Evolutionary conservation across 257 asterid genomes (phyloP).

Genomic region (Solanum ossicruentum): DNA sequence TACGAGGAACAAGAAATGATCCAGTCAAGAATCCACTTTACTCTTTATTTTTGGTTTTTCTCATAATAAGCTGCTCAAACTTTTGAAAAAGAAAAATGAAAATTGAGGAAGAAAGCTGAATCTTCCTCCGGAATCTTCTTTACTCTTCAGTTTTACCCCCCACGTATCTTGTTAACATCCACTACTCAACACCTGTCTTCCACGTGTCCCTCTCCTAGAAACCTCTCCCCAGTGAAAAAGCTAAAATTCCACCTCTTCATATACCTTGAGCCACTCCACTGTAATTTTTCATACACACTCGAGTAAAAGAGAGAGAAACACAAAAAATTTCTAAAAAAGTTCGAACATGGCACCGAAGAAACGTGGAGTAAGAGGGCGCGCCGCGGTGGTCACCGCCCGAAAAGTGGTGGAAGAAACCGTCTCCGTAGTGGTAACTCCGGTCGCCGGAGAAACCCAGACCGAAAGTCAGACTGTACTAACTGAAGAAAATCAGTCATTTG

Average conservation of each 20-base stretch:
- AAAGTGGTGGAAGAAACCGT: slow-evolving; percentile 60
- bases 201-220: slow-evolving; percentile 20
- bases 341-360: slow-evolving; percentile 51
- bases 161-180: slow-evolving; percentile 27
- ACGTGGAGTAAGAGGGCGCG: slow-evolving; percentile 15
- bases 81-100: neutral
- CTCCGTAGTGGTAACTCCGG: slow-evolving; percentile 27
- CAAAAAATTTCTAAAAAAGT: no score
- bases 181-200: slow-evolving; percentile 22
- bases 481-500: slow-evolving; percentile 11
- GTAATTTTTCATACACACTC: neutral
- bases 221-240: neutral
- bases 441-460: neutral
- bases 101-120: neutral
- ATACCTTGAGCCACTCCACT: neutral
- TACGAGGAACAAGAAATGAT: no score
- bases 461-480: neutral
- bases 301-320: neutral
- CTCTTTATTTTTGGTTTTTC: neutral
- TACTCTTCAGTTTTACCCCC: slow-evolving; percentile 12
- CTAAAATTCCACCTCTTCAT: neutral
- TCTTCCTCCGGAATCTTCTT: neutral
- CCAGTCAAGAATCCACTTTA: neutral
- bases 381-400: slow-evolving; percentile 38
- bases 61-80: neutral